Evolutionary conservation across 2,329 filamentous ascomycete species (phyloP).

Genomic region (Claviceps capensis): DNA sequence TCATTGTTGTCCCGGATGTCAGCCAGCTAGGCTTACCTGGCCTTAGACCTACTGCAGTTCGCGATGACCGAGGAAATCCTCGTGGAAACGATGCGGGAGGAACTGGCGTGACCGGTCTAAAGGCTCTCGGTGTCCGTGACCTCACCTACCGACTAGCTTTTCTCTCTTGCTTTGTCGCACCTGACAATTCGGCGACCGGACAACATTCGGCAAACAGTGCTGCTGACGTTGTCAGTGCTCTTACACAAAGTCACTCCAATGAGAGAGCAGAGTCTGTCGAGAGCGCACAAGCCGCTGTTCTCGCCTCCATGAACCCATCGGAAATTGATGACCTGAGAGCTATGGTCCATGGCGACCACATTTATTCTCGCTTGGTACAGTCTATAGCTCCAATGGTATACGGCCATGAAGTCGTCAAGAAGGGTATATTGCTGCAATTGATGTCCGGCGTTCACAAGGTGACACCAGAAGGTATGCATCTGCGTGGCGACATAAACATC

Average conservation of each 20-base stretch:
- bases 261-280: constrained; percentile 64
- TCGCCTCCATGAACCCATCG: constrained; percentile 68
- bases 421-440: constrained; percentile 82
- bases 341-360: constrained; percentile 92
- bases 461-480: constrained; percentile 85
- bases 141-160: constrained; percentile 95
- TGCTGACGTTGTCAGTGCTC: constrained; percentile 69
- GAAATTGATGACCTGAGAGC: constrained; percentile 85
- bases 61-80: constrained; percentile 62
- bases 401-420: constrained; percentile 94
- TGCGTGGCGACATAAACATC: constrained; percentile 96
- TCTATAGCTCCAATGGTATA: constrained; percentile 96
- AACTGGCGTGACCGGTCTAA: constrained; percentile 74
- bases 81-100: constrained; percentile 72
- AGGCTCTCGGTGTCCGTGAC: constrained; percentile 85
- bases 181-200: constrained; percentile 70
- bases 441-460: constrained; percentile 92
- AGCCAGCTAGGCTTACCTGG: constrained; percentile 89
- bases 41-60: constrained; percentile 64
- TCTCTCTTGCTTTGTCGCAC: constrained; percentile 88
- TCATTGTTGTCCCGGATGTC: constrained; percentile 95
- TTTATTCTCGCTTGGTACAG: constrained; percentile 83
- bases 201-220: constrained; percentile 50
- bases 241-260: constrained; percentile 48
- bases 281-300: constrained; percentile 73